Percentiles rank a stretch among this genome's conserved stretches.
Evolutionary conservation across 2,329 filamentous ascomycete species (phyloP).

Genomic region (Arthrobotrys pseudoclavata): DNA sequence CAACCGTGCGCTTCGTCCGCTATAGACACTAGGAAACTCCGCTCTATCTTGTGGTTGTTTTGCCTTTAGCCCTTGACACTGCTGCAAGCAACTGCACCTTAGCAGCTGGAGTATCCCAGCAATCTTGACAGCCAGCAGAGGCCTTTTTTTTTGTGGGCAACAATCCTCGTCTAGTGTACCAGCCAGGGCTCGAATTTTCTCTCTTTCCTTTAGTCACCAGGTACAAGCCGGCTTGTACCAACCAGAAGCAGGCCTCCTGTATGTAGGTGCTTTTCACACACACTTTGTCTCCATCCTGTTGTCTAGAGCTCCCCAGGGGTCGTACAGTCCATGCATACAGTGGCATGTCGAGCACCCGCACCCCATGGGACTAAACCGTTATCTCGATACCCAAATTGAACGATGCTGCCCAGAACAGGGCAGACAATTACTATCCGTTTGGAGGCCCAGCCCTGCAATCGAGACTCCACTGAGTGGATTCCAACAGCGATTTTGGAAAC

Average conservation of each 20-base stretch:
- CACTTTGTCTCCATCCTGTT: slow-evolving; percentile 27
- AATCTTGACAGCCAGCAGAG: slow-evolving; percentile 51
- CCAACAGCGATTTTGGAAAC: slow-evolving; percentile 56
- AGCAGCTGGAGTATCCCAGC: slow-evolving; percentile 48
- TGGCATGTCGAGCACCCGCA: slow-evolving; percentile 27
- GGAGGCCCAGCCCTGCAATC: slow-evolving; percentile 50
- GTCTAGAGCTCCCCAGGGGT: slow-evolving; percentile 54
- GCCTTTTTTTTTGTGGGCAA: slow-evolving; percentile 49
- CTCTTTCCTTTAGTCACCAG: slow-evolving; percentile 57
- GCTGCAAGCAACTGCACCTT: slow-evolving; percentile 55
- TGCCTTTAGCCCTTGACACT: slow-evolving; percentile 55
- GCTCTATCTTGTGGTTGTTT: slow-evolving; percentile 46
- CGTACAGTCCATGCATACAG: slow-evolving; percentile 17
- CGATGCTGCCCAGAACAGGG: slow-evolving; percentile 38
- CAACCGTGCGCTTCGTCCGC: slow-evolving; percentile 41
- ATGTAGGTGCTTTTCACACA: slow-evolving; percentile 56
- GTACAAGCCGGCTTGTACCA: slow-evolving; percentile 54
- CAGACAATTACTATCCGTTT: slow-evolving; percentile 43
- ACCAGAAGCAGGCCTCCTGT: slow-evolving; percentile 58
- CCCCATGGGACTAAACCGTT: slow-evolving; percentile 47
- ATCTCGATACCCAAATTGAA: slow-evolving; percentile 52
- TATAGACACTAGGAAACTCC: slow-evolving; percentile 52
- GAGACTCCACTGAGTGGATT: slow-evolving; percentile 53
- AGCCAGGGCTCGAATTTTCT: slow-evolving; percentile 53
- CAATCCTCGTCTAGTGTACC: slow-evolving; percentile 44